Evolutionary conservation across 768 basidiomycete species (phyloP), one percentile per base, ranked within the genome.

Genomic region (Hygrophorus russula): DNA sequence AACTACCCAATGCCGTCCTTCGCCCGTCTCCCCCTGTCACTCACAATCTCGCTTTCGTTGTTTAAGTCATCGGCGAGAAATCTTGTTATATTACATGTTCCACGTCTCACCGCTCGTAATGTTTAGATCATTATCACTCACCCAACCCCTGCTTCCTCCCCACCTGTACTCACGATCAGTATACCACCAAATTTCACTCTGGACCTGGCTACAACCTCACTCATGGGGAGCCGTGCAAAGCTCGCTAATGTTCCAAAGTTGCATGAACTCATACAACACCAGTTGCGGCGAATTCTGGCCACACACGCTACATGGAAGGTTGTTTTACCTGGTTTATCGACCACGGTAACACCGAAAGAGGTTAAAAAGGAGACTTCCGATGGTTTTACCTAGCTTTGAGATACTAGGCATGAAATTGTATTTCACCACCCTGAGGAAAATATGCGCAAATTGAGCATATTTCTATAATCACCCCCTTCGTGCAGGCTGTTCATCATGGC

Each of bases 211-310:
- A 92, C 89, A 9, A 89, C 81, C 5, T 97, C 92, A 19, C 73
- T 97, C 3, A 81, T 98, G 68, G 96, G 96, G 14, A 92, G 88
- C 51, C 80, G 94, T 36, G 93, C 96, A n/a, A 96, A 97, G 63
- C 72, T 99, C 1, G 91, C 90, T 47, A 92, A 99, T 55, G 87
- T 99, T 1, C 94, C 96, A 18, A 99, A 99, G 61, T 68, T 98
- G 12, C 93, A 98, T 52, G 93, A 99, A 58, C 71, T 99, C 40
- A 89, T 99, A 40, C 75, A 87, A 49, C 76, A 82, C 50, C 86
- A 94, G 60, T 74, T 96, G 0, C 72, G 86, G 32, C 73, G 74
- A 37, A 68, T 77, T 14, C 65, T 85, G 41, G 71, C 75, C 38
- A 56, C 71, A 18, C 64, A 70, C 46, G 78, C 74, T 18, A 75